Evolutionary conservation across 331 rosid genomes (phyloP).

Genomic region (Rosa hybrid): DNA sequence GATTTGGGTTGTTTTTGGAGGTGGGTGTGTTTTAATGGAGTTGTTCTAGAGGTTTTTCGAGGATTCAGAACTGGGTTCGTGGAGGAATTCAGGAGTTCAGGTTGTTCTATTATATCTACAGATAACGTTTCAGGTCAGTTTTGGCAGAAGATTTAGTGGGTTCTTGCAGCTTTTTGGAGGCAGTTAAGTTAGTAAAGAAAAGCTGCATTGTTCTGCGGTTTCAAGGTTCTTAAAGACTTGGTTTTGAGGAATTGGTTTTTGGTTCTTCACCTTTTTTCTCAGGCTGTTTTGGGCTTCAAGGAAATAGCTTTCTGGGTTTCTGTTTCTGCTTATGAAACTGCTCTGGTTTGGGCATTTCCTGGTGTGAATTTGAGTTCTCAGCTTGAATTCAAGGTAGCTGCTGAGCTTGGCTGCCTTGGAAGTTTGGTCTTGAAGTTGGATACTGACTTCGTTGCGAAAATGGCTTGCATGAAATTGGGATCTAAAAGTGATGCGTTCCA

Average conservation of each 20-base stretch:
- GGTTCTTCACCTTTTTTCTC: not conserved
- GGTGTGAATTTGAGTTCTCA: constrained; percentile 20
- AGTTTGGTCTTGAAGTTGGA: constrained; percentile 18
- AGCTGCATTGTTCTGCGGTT: constrained; percentile 50
- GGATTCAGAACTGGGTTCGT: constrained; percentile 32
- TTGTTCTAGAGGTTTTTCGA: constrained; percentile 48
- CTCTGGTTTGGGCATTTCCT: constrained; percentile 24
- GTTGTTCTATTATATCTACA: constrained; percentile 28
- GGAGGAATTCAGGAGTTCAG: constrained; percentile 9
- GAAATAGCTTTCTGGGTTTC: constrained; percentile 19
- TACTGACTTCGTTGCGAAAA: constrained; percentile 36
- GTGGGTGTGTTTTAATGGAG: constrained; percentile 46
- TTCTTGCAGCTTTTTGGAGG: constrained; percentile 28
- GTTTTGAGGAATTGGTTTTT: constrained; percentile 12
- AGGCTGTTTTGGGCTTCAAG: constrained; percentile 18
- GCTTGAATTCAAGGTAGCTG: constrained; percentile 27
- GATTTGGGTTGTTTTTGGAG: constrained; percentile 27
- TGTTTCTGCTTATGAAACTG: constrained; percentile 17
- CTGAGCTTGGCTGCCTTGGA: constrained; percentile 22
- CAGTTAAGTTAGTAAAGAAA: constrained; percentile 26
- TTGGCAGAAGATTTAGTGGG: constrained; percentile 31
- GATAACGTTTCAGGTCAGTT: constrained; percentile 27
- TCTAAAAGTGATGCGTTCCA: constrained; percentile 94
- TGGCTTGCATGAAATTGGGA: constrained; percentile 96
- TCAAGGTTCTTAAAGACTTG: constrained; percentile 11